These are phyloP conservation scores for Hansfordia pulvinata DNA, from an alignment of 2,329 filamentous ascomycete species.

Conservation along the genomic window DNA sequence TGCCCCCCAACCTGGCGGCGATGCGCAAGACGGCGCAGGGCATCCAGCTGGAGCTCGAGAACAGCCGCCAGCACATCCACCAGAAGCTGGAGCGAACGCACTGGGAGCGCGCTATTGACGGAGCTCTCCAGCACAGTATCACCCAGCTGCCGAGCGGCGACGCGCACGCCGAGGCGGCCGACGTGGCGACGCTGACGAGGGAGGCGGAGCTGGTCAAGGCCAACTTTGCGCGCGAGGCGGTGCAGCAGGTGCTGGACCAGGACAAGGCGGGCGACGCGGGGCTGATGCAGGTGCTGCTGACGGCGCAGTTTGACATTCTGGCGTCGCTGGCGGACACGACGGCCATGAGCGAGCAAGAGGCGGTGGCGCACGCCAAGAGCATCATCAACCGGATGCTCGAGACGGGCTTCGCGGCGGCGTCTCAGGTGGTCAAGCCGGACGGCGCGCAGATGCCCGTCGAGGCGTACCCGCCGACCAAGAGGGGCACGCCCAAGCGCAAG, in stretches of 20 bases:
- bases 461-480: constrained; percentile 54
- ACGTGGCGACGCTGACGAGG: constrained; percentile 58
- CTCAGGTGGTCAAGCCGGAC: constrained; percentile 84
- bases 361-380: constrained; percentile 63
- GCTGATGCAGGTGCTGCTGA: constrained; percentile 70
- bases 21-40: constrained; percentile 84
- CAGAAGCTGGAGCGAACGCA: constrained; percentile 66
- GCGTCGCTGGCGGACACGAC: constrained; percentile 71
- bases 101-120: constrained; percentile 82
- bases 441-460: constrained; percentile 49
- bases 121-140: constrained; percentile 74
- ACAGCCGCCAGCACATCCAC: constrained; percentile 81
- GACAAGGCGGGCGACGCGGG: constrained; percentile 69
- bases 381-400: constrained; percentile 69
- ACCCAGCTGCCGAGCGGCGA: constrained; percentile 63
- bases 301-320: constrained; percentile 85
- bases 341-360: constrained; percentile 70
- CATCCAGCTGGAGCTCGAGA: constrained; percentile 78
- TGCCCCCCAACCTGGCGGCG: constrained; percentile 54
- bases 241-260: constrained; percentile 66
- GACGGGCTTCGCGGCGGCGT: constrained; percentile 58
- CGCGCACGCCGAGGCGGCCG: constrained; percentile 46
- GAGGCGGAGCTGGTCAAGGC: constrained; percentile 80
- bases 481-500: constrained; percentile 67
- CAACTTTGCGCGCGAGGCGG: constrained; percentile 68